Base-by-base conservation (phyloP, 495 filamentous ascomycete species). In the Sporormia fimetaria region DNA sequence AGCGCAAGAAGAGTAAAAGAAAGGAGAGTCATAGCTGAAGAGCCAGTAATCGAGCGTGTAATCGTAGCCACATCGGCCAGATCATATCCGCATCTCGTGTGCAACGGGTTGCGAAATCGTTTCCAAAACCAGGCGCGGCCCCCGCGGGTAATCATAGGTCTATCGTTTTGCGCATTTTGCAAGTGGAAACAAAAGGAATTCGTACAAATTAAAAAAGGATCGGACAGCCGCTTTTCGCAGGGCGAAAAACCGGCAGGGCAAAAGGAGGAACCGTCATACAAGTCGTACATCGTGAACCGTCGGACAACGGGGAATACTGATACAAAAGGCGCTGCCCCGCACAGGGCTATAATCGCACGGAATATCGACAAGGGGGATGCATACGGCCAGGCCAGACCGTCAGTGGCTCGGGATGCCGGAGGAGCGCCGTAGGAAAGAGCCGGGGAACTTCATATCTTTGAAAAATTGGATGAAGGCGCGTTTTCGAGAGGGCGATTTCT, bases 381-480 rank as follows among this genome's bases (percentile, higher is more conserved):
- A 3, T 21, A 4, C 14, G 14, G 16, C 20, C 42, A 10, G 15
- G n/a, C n/a, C n/a, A n/a, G n/a, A n/a, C n/a, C n/a, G n/a, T 37
- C 16, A 18, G n/a, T 14, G 10, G 33, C 15, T 1, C n/a, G 45
- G 51, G 21, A 39, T 7, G 6, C 37, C 37, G 15, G 39, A 47
- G 14, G 37, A 36, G 35, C 40, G 16, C 21, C 46, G 37, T 37
- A 55, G 27, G 26, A 55, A 37, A 11, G 51, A 55, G 26, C 42
- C 38, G 10, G 51, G 47, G 8, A 55, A 55, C 30, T 37, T 52
- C 14, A 57, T 42, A 40, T 59, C 60, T 34, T 49, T 47, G 23
- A 70, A 54, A 46, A 67, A 64, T 31, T 60, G 62, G 32, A 66
- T 37, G 23, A 70, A 53, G 16, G 55, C 58, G 10, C 55, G 54